Percentiles rank a stretch among this genome's conserved stretches.
phyloP scores from a whole-genome alignment of 352 stramenopile species.

The Phytophthora agathidicida region DNA sequence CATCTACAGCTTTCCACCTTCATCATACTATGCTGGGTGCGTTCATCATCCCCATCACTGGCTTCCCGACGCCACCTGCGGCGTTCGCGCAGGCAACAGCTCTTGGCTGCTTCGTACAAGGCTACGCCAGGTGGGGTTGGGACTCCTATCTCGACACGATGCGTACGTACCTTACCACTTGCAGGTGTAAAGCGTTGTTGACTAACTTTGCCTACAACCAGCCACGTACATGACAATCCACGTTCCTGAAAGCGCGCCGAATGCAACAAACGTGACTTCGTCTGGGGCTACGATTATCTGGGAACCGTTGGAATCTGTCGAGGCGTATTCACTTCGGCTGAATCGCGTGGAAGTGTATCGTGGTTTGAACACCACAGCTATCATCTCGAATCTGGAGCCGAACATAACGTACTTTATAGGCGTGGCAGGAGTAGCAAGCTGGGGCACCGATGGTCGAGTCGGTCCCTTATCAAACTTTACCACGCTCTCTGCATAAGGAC shows the following conservation, averaged over 20 bases:
- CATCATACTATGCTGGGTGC: slow-evolving; percentile 80
- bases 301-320: slow-evolving; percentile 49
- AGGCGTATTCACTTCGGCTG: slow-evolving; percentile 75
- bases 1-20: slow-evolving; percentile 68
- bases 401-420: slow-evolving; percentile 80
- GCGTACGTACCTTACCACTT: slow-evolving; percentile 41
- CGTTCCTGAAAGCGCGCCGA: slow-evolving; percentile 32
- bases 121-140: slow-evolving; percentile 82
- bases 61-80: slow-evolving; percentile 60
- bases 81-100: slow-evolving; percentile 55
- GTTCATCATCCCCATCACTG: slow-evolving; percentile 72
- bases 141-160: slow-evolving; percentile 64
- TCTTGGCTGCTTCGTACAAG: slow-evolving; percentile 73
- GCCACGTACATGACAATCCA: slow-evolving; percentile 72
- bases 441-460: slow-evolving; percentile 62
- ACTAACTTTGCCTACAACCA: slow-evolving; percentile 23
- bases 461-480: slow-evolving; percentile 76
- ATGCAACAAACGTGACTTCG: slow-evolving; percentile 48
- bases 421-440: slow-evolving; percentile 68
- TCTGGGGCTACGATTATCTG: slow-evolving; percentile 52
- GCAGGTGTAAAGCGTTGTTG: background rate
- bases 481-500: slow-evolving; percentile 30
- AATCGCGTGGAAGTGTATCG: slow-evolving; percentile 83
- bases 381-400: slow-evolving; percentile 48
- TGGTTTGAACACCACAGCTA: slow-evolving; percentile 43